These are phyloP conservation scores for Suhomyces canberraensis DNA, from an alignment of 805 yeast species.

Conservation along the genomic window DNA sequence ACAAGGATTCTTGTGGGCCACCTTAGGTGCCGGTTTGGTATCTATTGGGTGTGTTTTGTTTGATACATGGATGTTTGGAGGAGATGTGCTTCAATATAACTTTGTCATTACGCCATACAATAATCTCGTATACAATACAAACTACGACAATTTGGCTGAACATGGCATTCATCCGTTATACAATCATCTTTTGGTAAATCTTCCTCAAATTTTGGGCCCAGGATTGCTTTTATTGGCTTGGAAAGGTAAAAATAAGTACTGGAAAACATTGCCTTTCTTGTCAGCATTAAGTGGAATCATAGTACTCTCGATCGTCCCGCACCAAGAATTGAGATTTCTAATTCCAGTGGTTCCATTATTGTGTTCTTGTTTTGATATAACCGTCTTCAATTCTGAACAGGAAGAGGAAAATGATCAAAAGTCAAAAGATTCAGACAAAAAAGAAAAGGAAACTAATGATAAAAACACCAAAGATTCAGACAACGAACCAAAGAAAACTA, in stretches of 20 bases:
- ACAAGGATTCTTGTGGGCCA: conserved; percentile 22
- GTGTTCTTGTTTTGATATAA: conserved; percentile 54
- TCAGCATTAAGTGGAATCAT: conserved; percentile 60
- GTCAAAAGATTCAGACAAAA: neutral
- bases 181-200: conserved; percentile 69
- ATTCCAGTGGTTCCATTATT: conserved; percentile 73
- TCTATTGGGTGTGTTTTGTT: conserved; percentile 38
- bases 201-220: conserved; percentile 86
- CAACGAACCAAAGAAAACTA: neutral
- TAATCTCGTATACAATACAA: conserved; percentile 68
- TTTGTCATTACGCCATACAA: conserved; percentile 69
- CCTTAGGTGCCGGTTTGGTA: conserved; percentile 31
- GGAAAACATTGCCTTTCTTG: conserved; percentile 53
- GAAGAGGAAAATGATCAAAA: neutral
- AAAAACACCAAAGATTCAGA: neutral
- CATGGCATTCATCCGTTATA: conserved; percentile 86
- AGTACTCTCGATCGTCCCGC: conserved; percentile 71
- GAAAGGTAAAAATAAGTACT: conserved; percentile 31
- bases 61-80: conserved; percentile 52
- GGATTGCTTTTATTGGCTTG: conserved; percentile 47
- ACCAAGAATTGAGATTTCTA: conserved; percentile 90
- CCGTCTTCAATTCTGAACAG: conserved; percentile 12
- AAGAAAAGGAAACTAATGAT: neutral
- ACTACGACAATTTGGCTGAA: conserved; percentile 51
- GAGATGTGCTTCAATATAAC: neutral